A percentile compares a stretch with the other conserved stretches of the same genome.
Conservation (phyloP, 345 rosid species). For the Lepidium africanum region DNA sequence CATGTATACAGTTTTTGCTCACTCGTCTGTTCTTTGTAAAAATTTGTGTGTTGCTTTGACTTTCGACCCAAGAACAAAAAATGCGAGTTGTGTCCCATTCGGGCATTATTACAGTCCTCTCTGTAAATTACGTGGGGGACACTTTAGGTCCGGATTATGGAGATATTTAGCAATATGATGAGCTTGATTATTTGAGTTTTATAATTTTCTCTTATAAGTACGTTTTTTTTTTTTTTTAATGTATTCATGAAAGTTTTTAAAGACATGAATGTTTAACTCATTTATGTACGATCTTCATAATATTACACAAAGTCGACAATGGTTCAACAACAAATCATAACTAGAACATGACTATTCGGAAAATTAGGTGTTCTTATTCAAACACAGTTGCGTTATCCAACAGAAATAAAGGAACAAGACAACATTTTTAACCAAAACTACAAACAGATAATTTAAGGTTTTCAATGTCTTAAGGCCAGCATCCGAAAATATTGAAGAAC, state of each 20-base stretch:
- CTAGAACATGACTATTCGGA: not conserved
- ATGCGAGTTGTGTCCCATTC: constrained; percentile 4
- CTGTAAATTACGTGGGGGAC: not conserved
- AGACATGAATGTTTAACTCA: too few relatives aligned
- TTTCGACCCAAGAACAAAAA: not conserved
- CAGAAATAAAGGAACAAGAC: not conserved
- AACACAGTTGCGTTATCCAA: constrained; percentile 1
- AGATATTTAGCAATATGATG: not conserved
- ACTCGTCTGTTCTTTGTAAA: not conserved
- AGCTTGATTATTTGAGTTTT: not conserved
- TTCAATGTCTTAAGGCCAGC: not conserved
- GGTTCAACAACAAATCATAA: not conserved
- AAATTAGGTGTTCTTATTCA: constrained; percentile 7
- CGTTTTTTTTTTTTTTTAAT: too few relatives aligned
- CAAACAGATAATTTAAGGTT: constrained; percentile 1
- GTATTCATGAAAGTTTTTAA: not conserved
- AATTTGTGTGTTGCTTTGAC: not conserved
- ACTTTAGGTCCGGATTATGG: not conserved
- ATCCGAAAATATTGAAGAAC: constrained; percentile 2
- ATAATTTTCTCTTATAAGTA: not conserved
- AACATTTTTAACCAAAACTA: constrained; percentile 9
- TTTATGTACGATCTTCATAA: not conserved
- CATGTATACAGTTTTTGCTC: not conserved
- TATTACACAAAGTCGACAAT: not conserved
- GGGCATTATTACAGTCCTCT: not conserved